Evolutionary conservation across 2,329 filamentous ascomycete species (phyloP).

Genomic region (Delphinella strobiligena): DNA sequence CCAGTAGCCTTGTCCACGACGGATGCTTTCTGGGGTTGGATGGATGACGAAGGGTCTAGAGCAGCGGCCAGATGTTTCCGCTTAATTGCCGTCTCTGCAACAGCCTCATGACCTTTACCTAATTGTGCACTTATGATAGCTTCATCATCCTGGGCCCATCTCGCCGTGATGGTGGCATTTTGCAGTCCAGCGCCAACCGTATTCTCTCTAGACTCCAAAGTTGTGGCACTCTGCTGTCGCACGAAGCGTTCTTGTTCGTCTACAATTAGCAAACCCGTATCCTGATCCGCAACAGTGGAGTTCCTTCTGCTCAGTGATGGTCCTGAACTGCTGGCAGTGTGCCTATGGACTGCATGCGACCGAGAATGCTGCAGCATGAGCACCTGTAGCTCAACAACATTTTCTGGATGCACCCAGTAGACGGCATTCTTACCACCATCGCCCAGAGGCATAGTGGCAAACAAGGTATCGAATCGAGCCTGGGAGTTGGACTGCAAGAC

Average conservation of each 20-base stretch:
- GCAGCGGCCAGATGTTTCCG: slow-evolving; percentile 30
- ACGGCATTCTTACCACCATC: slow-evolving; percentile 32
- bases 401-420: slow-evolving; percentile 44
- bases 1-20: slow-evolving; percentile 14
- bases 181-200: slow-evolving; percentile 18
- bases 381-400: slow-evolving; percentile 41
- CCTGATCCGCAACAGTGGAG: slow-evolving; percentile 1
- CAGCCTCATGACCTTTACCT: slow-evolving; percentile 7
- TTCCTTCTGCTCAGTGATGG: slow-evolving; percentile 2
- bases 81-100: slow-evolving; percentile 24
- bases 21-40: slow-evolving; percentile 11
- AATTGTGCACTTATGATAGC: slow-evolving; percentile 2
- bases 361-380: slow-evolving; percentile 38
- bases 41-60: slow-evolving; percentile 20
- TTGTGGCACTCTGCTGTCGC: slow-evolving; percentile 7
- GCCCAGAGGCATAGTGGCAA: slow-evolving; percentile 36
- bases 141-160: slow-evolving; percentile 17
- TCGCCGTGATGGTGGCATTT: slow-evolving; percentile 22
- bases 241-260: slow-evolving; percentile 10
- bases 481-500: slow-evolving; percentile 27
- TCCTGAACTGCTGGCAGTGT: slow-evolving; percentile 1
- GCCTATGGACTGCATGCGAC: slow-evolving; percentile 17
- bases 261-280: slow-evolving; percentile 8
- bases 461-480: slow-evolving; percentile 37
- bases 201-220: slow-evolving; percentile 18